Conservation (phyloP, 257 asterid genomes). For the Petunia axillaris region DNA sequence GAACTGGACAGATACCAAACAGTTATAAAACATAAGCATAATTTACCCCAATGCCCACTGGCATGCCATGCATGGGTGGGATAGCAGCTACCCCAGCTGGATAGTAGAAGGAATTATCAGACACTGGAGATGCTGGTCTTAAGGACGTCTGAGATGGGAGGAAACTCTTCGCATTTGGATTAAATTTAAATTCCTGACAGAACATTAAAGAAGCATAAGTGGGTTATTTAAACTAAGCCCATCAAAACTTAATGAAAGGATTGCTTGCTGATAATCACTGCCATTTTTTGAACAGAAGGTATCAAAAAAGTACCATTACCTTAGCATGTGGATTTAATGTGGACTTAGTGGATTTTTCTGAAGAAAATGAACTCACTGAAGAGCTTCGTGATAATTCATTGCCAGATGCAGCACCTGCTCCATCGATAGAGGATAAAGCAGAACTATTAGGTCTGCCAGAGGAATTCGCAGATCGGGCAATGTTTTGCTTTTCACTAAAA, state of each 20-base stretch:
- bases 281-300: not conserved
- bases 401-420: conserved; percentile 68
- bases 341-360: conserved; percentile 89
- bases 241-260: not conserved
- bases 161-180: conserved; percentile 88
- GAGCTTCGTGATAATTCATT: conserved; percentile 83
- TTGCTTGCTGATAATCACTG: conserved; percentile 8
- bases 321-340: conserved; percentile 89
- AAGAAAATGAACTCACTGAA: conserved; percentile 79
- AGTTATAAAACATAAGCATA: conserved; percentile 15
- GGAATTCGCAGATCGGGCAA: conserved; percentile 41
- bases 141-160: conserved; percentile 68
- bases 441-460: conserved; percentile 61
- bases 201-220: conserved; percentile 1
- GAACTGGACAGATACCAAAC: not conserved
- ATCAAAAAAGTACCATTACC: conserved; percentile 45
- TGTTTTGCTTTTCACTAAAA: conserved; percentile 49
- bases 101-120: conserved; percentile 85
- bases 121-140: conserved; percentile 82
- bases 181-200: conserved; percentile 85
- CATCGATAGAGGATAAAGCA: conserved; percentile 68
- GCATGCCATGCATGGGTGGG: conserved; percentile 85
- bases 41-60: conserved; percentile 88
- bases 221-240: not conserved
- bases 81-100: conserved; percentile 68